Base-by-base conservation (phyloP, 805 yeast genomes). In the Vanderwaltozyma polyspora region DNA sequence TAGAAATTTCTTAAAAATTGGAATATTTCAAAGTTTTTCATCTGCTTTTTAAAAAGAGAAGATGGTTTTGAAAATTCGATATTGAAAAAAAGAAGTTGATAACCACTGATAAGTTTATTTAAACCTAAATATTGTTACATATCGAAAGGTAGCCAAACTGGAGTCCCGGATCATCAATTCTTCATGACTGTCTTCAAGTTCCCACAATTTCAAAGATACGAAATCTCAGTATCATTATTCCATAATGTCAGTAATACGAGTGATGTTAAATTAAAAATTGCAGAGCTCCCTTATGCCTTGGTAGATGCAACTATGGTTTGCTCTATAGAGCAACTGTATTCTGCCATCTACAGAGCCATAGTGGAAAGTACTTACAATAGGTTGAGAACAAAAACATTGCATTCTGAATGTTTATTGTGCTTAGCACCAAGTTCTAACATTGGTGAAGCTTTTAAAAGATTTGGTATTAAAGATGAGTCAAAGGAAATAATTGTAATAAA, bases 391-490 rank as follows among this genome's bases (percentile, higher is more conserved):
- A 74, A 69, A 43, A 68, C 76, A 1, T 45, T 83, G 22, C 80
- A 81, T 49, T 76, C 91, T 0, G 94, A 84, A 48, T 63, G 79
- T 26, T 69, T 82, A 17, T 71, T 77, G 48, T 71, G 76, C 38
- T 59, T 84, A 38, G 73, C 86, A 1, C 84, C 89, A 2, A 67
- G 74, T 6, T 76, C 74, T 44, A 81, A 79, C 49, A 68, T 73
- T 26, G 64, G 66, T 52, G 91, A 83, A 39, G 78, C 85, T 1
- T 62, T 83, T 41, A 72, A 68, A 42, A 65, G 70, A 45, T 80
- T 81, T 57, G 94, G 94, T 9, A 65, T 83, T 13, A 71, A 74
- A 34, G 69, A 67, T 22, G 59, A 61, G 3, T 56, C 73, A 3
- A 49, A 48, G 0, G 60, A 63, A 18, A 37, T 81, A 6, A 49